Conservation (phyloP, 2,329 filamentous ascomycete genomes). For the Aspergillus tanneri region DNA sequence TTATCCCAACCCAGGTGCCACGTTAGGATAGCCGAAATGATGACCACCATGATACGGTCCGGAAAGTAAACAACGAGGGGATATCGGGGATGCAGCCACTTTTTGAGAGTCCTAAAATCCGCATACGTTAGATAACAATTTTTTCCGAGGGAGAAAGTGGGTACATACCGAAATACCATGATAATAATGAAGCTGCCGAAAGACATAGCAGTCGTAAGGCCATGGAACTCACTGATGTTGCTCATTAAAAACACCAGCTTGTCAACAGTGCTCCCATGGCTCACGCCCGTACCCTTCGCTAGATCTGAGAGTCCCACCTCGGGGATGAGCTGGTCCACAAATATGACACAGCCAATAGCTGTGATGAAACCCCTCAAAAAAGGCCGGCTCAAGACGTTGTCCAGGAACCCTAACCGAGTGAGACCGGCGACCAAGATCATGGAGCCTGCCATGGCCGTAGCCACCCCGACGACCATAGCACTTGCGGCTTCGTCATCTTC, state of each 20-base stretch:
- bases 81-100: conserved; percentile 72
- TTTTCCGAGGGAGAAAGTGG: neutral
- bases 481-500: conserved; percentile 70
- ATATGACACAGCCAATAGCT: conserved; percentile 92
- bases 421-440: conserved; percentile 87
- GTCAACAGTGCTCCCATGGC: conserved; percentile 80
- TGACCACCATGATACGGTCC: conserved; percentile 86
- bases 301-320: conserved; percentile 73
- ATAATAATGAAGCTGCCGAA: conserved; percentile 80
- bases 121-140: conserved; percentile 15
- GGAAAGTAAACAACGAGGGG: conserved; percentile 83
- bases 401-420: conserved; percentile 83
- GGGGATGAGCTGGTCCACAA: conserved; percentile 90
- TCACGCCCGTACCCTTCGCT: conserved; percentile 62
- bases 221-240: conserved; percentile 66
- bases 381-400: conserved; percentile 88
- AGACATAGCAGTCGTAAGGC: conserved; percentile 72
- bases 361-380: conserved; percentile 96
- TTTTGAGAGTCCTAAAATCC: conserved; percentile 69
- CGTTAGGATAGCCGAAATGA: conserved; percentile 76
- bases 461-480: conserved; percentile 80
- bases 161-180: conserved; percentile 76
- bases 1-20: conserved; percentile 75
- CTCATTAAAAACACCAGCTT: conserved; percentile 77
- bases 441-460: conserved; percentile 81